Base-by-base conservation (phyloP, 2,329 filamentous ascomycete species). In the Diplodia seriata region DNA sequence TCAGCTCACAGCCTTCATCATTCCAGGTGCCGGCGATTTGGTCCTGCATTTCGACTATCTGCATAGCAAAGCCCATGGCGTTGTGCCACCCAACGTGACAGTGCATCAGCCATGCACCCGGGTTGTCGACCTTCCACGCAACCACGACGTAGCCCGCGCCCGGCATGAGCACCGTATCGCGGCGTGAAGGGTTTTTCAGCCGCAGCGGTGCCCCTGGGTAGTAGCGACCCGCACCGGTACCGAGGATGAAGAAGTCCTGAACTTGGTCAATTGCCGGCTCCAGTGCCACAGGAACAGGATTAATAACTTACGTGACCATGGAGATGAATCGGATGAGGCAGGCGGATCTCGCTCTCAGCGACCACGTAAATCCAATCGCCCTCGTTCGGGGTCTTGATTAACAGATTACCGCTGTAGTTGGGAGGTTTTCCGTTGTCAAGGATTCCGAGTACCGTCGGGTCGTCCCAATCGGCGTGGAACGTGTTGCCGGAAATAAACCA, bases 111-210 rank as follows among this genome's bases (percentile, higher is more conserved):
- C 76, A 78, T 49, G 74, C 71, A 4, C 85, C 86, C 0, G 85
- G 85, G 74, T 87, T 86, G 53, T 82, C 78, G 0, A 83, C 83
- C 56, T 77, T 74, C 75, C 86, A 86, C 23, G 85, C 85, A 18
- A 87, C 73, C 14, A 87, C 82, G 20, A 82, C 80, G 70, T 83
- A 83, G 2, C 79, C 80, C 4, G 70, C 70, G 0, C 90, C 89
- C n/a, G 84, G 85, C 0, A 93, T 78, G 1, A 90, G 85, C 0
- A 91, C 77, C 4, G 67, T 68, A 66, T 82, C 80, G 15, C 80
- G 75, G 23, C 79, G 76, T 1, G 76, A 73, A 0, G 80, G 80
- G 53, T 81, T 80, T 23, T 75, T 65, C 56, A 80, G 75, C 12
- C 72, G 78, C 7, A 83, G 73, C 0, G 75, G 74, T 2, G 71